Base-by-base conservation (phyloP, 257 asterid genomes). In the Solanum chaucha region DNA sequence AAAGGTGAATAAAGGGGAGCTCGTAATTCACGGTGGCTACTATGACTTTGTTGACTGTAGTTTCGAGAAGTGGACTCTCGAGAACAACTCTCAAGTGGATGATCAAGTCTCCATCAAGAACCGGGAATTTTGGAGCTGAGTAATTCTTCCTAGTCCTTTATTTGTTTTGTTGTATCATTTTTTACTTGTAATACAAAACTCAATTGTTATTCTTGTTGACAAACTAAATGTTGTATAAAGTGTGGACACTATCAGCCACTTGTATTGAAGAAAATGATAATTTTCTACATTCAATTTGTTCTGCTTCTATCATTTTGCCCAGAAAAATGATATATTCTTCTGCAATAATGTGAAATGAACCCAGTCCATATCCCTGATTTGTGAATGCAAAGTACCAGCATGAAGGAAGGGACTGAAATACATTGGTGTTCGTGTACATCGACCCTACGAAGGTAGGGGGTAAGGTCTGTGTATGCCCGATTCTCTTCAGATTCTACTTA, bases 11-110 rank as follows among this genome's bases (percentile, higher is more conserved):
- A 91, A 91, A 70, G 95, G 95, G 88, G 92, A 36, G 65, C 95
- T 97, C 71, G 81, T 87, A 17, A 87, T 97, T 88, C 98, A 97
- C 24, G 99, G 99, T 74, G 99, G 99, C 89, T 95, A 97, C 94
- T 97, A 97, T 74, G 96, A 97, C 91, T 97, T 97, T 88, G 88
- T 90, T 5, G 94, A 95, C 82, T 96, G 99, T 78, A 91, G 98
- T 15, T 96, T 96, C 58, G 98, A 97, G 92, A 97, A 95, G 91
- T 97, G 99, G 99, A 93, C 95, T 20, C 95, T 95, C 17, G 94
- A 94, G 38, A 89, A 86, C 61, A 86, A 85, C 58, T 80, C 91
- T 36, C 83, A n/a, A 48, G 85, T 90, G n/a, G 90, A 87, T 35
- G 89, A 86, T 41, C 91, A 84, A 51, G 89, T 89, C 90, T 90